phyloP scores from a whole-genome alignment of 2,329 filamentous ascomycete genomes.

The Gnomoniopsis smithogilvyi region DNA sequence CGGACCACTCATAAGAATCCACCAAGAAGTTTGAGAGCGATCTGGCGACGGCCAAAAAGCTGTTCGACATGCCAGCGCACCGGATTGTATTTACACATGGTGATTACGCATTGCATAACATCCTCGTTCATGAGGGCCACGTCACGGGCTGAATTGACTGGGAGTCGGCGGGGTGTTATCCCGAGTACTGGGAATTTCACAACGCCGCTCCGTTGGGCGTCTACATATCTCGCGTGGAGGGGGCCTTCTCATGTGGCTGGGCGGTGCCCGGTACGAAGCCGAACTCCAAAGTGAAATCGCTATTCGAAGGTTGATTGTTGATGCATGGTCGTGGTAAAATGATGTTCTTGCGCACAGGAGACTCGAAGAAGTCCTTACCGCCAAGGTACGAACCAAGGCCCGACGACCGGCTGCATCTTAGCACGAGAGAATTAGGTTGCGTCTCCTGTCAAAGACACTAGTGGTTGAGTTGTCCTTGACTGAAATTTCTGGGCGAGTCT shows the following conservation, averaged over 20 bases:
- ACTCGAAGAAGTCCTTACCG: too few species aligned
- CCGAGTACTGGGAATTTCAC: constrained; percentile 31
- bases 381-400: too few species aligned
- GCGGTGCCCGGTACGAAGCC: neutral
- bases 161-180: constrained; percentile 33
- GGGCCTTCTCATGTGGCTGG: neutral
- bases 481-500: neutral
- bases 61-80: neutral
- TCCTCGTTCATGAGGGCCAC: constrained; percentile 25
- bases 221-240: neutral
- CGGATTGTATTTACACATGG: constrained; percentile 24
- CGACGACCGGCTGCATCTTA: too few species aligned
- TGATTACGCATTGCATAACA: constrained; percentile 26
- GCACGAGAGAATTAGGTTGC: too few species aligned
- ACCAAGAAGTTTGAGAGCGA: neutral
- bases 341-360: too few species aligned
- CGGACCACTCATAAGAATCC: neutral
- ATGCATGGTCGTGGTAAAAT: neutral
- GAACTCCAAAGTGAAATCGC: neutral
- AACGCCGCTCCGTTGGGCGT: neutral
- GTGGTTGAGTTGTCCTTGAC: too few species aligned
- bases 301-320: neutral
- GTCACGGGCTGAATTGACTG: constrained; percentile 30
- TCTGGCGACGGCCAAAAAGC: neutral
- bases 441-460: too few species aligned